A percentile compares a stretch with the other conserved stretches of the same genome.
Conservation (phyloP, 2,329 filamentous ascomycete genomes). For the Emericellopsis cladophorae region DNA sequence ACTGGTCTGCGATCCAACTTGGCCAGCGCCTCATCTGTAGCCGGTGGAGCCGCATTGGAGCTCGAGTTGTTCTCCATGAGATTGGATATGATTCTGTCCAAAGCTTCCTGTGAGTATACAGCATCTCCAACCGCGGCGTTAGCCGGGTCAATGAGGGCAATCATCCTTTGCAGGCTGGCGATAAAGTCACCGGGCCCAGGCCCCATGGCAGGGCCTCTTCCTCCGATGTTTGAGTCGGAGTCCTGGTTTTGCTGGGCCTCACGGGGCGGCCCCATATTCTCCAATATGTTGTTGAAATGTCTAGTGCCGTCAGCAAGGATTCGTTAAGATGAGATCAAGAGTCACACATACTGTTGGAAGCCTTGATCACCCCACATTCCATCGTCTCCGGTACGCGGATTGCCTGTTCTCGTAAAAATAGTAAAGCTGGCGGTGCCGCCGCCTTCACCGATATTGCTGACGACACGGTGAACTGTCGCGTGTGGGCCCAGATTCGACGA, state of each 20-base stretch:
- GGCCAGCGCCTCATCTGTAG: slow-evolving; percentile 61
- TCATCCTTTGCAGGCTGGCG: slow-evolving; percentile 35
- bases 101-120: slow-evolving; percentile 80
- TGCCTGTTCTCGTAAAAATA: slow-evolving; percentile 26
- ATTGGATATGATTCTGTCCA: slow-evolving; percentile 78
- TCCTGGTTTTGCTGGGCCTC: slow-evolving; percentile 1
- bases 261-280: slow-evolving; percentile 17
- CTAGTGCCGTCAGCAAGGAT: slow-evolving; percentile 10
- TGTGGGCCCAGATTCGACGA: slow-evolving; percentile 8
- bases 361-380: slow-evolving; percentile 17
- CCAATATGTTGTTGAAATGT: slow-evolving; percentile 30
- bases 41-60: slow-evolving; percentile 71
- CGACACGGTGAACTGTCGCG: slow-evolving; percentile 5
- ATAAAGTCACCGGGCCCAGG: slow-evolving; percentile 8
- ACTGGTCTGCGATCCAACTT: slow-evolving; percentile 60
- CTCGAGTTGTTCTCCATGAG: slow-evolving; percentile 75
- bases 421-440: slow-evolving; percentile 35
- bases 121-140: slow-evolving; percentile 57
- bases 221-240: too few relatives aligned
- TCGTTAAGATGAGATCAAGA: background rate
- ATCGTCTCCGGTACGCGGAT: slow-evolving; percentile 5
- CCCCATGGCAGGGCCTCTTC: too few relatives aligned
- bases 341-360: slow-evolving; percentile 36
- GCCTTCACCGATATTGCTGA: slow-evolving; percentile 5
- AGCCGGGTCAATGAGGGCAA: slow-evolving; percentile 40